A percentile compares a stretch with the other conserved stretches of the same genome.
Conservation (phyloP, 805 yeast genomes). For the Metschnikowia chrysomelidarum region DNA sequence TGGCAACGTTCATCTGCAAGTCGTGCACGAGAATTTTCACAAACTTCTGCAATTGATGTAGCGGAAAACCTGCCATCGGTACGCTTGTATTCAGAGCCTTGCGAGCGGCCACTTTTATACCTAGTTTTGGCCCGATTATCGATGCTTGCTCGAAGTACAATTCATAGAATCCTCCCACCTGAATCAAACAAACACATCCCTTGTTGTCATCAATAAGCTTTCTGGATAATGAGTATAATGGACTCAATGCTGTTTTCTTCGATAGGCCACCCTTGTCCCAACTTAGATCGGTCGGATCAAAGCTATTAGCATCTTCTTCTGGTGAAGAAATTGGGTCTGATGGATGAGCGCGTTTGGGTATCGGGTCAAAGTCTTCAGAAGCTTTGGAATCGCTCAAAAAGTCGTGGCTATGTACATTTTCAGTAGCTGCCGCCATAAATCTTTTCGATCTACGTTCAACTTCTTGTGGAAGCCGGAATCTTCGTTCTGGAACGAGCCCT, state of each 20-base stretch:
- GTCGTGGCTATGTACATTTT: no score
- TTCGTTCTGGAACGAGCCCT: no score
- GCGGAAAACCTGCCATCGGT: constrained; percentile 93
- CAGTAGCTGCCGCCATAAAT: no score
- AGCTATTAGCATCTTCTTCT: constrained; percentile 1
- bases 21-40: constrained; percentile 72
- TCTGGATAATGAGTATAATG: constrained; percentile 34
- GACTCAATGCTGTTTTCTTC: constrained; percentile 29
- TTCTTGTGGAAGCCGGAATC: no score
- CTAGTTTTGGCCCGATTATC: constrained; percentile 64
- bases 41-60: constrained; percentile 65
- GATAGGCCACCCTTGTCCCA: constrained; percentile 45
- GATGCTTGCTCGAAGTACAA: constrained; percentile 88
- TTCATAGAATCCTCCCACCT: constrained; percentile 86
- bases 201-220: constrained; percentile 33
- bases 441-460: no score
- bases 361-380: no score
- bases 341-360: no score
- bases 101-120: constrained; percentile 65
- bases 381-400: no score
- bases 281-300: constrained; percentile 9
- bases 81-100: constrained; percentile 43
- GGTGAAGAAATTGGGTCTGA: not conserved
- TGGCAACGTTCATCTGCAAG: constrained; percentile 68
- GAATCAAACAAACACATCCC: constrained; percentile 51